Conservation (phyloP, 805 yeast species). For the Spathaspora gorwiae region DNA sequence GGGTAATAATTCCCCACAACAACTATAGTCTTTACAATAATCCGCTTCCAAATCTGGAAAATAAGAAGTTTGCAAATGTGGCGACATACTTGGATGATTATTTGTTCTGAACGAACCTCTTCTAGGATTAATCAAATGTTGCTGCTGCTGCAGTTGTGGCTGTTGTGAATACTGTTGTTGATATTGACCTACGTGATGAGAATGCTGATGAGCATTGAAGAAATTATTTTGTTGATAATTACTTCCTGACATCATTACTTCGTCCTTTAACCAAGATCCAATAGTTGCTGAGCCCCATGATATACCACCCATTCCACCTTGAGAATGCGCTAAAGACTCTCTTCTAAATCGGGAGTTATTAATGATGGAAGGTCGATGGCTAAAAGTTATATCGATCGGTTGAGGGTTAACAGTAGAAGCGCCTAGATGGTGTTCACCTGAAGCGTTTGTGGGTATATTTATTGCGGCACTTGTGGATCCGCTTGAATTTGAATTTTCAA, state of each 20-base stretch:
- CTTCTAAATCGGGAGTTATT: conserved; percentile 57
- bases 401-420: conserved; percentile 22
- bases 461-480: conserved; percentile 20
- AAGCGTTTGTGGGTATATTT: conserved; percentile 18
- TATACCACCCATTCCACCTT: conserved; percentile 90
- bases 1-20: conserved; percentile 91
- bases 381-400: conserved; percentile 42
- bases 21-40: conserved; percentile 92
- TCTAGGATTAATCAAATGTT: conserved; percentile 26
- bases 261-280: conserved; percentile 95
- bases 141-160: neutral
- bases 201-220: conserved; percentile 7
- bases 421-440: neutral
- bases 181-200: neutral
- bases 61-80: conserved; percentile 71
- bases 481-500: conserved; percentile 22
- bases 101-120: conserved; percentile 32
- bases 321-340: conserved; percentile 91
- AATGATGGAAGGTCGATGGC: conserved; percentile 37
- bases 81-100: conserved; percentile 41
- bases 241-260: conserved; percentile 53
- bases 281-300: conserved; percentile 96
- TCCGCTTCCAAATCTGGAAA: conserved; percentile 92
- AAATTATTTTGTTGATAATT: conserved; percentile 1
- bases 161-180: neutral